A percentile compares a stretch with the other conserved stretches of the same genome.
Evolutionary conservation across 768 basidiomycete species (phyloP).

Genomic region (Rhodotorula sphaerocarpa): DNA sequence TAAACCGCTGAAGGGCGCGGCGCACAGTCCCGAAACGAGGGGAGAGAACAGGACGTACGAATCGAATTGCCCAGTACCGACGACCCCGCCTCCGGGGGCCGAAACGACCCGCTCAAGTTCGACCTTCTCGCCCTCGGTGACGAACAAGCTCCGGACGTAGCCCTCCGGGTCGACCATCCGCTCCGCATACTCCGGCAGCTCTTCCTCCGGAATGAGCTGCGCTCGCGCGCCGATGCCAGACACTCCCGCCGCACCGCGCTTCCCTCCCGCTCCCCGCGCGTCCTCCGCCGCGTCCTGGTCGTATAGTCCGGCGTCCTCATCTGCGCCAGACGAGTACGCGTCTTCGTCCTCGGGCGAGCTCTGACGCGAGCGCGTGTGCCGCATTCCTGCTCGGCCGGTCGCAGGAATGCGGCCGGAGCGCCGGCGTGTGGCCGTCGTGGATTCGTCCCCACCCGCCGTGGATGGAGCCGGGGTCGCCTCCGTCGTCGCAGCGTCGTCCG

Average conservation of each 20-base stretch:
- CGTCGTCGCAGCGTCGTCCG: neutral
- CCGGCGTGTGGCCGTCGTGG: neutral
- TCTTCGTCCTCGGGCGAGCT: conserved; percentile 9
- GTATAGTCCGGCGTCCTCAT: neutral
- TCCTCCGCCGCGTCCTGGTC: neutral
- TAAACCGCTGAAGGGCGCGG: no score
- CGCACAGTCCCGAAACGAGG: no score
- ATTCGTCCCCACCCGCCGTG: neutral
- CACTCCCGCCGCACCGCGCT: neutral
- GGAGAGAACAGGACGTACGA: neutral
- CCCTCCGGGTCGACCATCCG: conserved; percentile 30
- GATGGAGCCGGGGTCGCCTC: conserved; percentile 6
- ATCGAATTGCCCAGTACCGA: conserved; percentile 6
- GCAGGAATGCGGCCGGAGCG: conserved; percentile 6
- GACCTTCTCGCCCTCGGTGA: conserved; percentile 17
- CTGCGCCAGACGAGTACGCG: neutral
- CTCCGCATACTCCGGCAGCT: conserved; percentile 26
- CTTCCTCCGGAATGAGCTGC: conserved; percentile 10
- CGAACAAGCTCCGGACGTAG: conserved; percentile 24
- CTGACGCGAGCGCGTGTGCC: conserved; percentile 12
- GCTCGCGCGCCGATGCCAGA: neutral
- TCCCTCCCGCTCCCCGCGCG: neutral
- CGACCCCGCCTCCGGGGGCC: neutral
- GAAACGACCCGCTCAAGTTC: conserved; percentile 17
- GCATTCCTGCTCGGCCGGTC: neutral